Percentiles rank a stretch among this genome's conserved stretches.
phyloP scores from a whole-genome alignment of 192 early-diverging fungal genomes.

The Rhizophagus sp. region DNA sequence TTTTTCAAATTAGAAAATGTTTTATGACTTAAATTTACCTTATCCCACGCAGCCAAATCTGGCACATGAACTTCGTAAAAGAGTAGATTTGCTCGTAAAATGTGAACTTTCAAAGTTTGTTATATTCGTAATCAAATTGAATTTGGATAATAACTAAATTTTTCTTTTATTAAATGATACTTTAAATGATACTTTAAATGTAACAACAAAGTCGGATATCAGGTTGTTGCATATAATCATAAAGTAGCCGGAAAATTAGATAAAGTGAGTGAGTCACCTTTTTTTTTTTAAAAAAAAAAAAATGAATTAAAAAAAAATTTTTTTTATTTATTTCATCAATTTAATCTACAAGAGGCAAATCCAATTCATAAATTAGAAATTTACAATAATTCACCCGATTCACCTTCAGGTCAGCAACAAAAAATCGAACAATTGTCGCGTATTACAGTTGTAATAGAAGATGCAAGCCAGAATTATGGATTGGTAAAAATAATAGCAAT shows the following conservation, averaged over 20 bases:
- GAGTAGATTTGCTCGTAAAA: conserved; percentile 46
- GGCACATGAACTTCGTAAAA: conserved; percentile 42
- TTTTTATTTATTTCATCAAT: background rate
- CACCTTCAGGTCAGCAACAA: conserved; percentile 5
- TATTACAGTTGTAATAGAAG: conserved; percentile 60
- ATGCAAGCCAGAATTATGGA: conserved; percentile 55
- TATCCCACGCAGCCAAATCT: conserved; percentile 35
- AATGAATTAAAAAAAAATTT: conserved; percentile 13
- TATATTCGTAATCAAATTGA: background rate
- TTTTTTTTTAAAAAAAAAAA: conserved; percentile 3
- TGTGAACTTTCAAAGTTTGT: conserved; percentile 34
- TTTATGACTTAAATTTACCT: conserved; percentile 60
- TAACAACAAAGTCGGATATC: conserved; percentile 53
- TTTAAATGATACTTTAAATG: background rate
- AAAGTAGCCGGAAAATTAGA: conserved; percentile 48
- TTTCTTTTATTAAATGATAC: background rate
- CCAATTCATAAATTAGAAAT: conserved; percentile 41
- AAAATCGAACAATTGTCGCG: conserved; percentile 57
- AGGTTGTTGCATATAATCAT: conserved; percentile 57
- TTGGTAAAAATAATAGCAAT: conserved; percentile 41
- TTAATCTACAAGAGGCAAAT: conserved; percentile 37
- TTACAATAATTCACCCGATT: conserved; percentile 3
- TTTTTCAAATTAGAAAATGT: conserved; percentile 38
- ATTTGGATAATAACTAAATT: background rate
- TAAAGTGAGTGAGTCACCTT: conserved; percentile 27